Percentiles rank a stretch among this genome's conserved stretches.
These are phyloP conservation scores for Cornus controversa DNA, from an alignment of 148 eudicot species.

Conservation along the genomic window DNA sequence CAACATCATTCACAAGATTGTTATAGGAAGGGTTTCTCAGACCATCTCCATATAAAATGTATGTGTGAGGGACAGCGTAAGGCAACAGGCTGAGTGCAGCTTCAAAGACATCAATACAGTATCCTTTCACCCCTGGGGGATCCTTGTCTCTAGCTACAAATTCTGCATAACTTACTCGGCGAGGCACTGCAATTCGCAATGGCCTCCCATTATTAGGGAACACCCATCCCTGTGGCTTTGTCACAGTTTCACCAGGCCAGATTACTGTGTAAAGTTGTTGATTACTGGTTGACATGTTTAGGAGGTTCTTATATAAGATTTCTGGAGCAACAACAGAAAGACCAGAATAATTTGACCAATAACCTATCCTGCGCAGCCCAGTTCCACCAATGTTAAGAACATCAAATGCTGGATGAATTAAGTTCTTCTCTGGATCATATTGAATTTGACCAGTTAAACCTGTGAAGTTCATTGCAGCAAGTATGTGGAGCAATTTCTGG, in stretches of 20 bases:
- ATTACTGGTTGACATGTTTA: conserved; percentile 40
- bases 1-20: conserved; percentile 56
- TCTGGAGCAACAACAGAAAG: conserved; percentile 73
- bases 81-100: conserved; percentile 75
- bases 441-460: too few relatives aligned
- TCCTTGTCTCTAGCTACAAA: conserved; percentile 52
- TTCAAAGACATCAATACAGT: conserved; percentile 88
- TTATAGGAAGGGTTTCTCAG: conserved; percentile 54
- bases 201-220: conserved; percentile 85
- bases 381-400: conserved; percentile 70
- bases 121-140: conserved; percentile 73
- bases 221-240: conserved; percentile 82
- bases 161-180: conserved; percentile 60
- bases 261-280: conserved; percentile 57
- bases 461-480: too few relatives aligned
- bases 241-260: conserved; percentile 85
- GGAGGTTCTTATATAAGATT: conserved; percentile 41
- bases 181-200: conserved; percentile 70
- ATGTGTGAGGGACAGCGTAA: conserved; percentile 75
- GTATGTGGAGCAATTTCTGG: too few relatives aligned
- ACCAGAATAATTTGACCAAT: conserved; percentile 76
- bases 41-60: conserved; percentile 70
- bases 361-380: conserved; percentile 63
- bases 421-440: conserved; percentile 48
- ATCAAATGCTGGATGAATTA: conserved; percentile 62